Evolutionary conservation across 2,329 filamentous ascomycete genomes (phyloP).

Genomic region (Ophiognomonia clavigignenti-juglandacearum): DNA sequence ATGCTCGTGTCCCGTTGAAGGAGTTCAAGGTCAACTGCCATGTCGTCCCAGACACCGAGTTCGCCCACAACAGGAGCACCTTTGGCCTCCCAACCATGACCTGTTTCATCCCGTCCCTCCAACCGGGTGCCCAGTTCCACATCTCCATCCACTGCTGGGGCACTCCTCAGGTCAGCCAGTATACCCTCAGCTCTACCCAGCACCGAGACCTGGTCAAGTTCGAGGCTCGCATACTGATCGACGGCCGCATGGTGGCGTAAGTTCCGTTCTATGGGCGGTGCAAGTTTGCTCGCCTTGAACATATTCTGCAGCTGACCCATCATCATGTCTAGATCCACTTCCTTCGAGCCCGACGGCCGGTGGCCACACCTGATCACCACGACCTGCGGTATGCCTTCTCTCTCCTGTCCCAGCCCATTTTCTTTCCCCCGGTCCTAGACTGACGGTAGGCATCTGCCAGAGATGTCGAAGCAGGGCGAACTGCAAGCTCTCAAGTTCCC

Average conservation of each 20-base stretch:
- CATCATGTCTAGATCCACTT: slow-evolving; percentile 43
- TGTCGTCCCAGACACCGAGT: slow-evolving; percentile 54
- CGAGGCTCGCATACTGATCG: slow-evolving; percentile 63
- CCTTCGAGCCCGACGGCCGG: slow-evolving; percentile 44
- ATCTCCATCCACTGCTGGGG: slow-evolving; percentile 75
- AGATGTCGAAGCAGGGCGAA: slow-evolving; percentile 52
- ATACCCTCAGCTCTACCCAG: slow-evolving; percentile 51
- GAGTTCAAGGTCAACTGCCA: slow-evolving; percentile 80
- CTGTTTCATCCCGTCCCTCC: slow-evolving; percentile 65
- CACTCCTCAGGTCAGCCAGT: slow-evolving; percentile 52
- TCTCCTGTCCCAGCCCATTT: slow-evolving; percentile 3
- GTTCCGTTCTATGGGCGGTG: too few species aligned
- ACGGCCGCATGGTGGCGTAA: slow-evolving; percentile 61
- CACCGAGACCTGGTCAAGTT: slow-evolving; percentile 53
- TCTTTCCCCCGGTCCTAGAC: too few species aligned
- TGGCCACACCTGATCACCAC: slow-evolving; percentile 48
- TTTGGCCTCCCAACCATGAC: slow-evolving; percentile 61
- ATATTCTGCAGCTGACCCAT: neutral
- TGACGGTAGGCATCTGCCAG: slow-evolving; percentile 23
- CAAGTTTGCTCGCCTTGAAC: too few species aligned
- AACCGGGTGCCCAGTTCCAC: slow-evolving; percentile 55
- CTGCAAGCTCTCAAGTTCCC: slow-evolving; percentile 66
- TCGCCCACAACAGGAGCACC: slow-evolving; percentile 43
- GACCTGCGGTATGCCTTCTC: slow-evolving; percentile 32
- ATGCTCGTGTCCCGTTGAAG: slow-evolving; percentile 65